Percentiles rank a stretch among this genome's conserved stretches.
These are phyloP conservation scores for Xylaria curta DNA, from an alignment of 495 filamentous ascomycete species.

Conservation along the genomic window DNA sequence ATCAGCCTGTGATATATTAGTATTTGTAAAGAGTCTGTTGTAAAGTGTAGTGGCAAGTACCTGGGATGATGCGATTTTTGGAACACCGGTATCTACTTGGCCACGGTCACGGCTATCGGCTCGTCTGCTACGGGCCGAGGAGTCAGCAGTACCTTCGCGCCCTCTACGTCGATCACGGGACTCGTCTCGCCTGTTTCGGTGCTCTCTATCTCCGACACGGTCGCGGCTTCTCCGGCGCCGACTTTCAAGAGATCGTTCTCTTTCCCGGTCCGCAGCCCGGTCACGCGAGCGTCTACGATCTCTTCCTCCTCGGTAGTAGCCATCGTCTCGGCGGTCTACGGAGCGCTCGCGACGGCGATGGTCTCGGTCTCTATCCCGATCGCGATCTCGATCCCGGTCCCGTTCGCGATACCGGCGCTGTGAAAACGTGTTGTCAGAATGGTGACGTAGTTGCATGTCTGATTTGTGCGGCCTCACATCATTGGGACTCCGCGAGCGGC, in stretches of 20 bases:
- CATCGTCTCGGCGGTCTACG: constrained; percentile 75
- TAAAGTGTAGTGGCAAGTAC: constrained; percentile 48
- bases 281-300: constrained; percentile 65
- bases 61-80: constrained; percentile 55
- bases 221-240: constrained; percentile 72
- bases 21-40: constrained; percentile 28
- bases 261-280: constrained; percentile 64
- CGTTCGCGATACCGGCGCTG: constrained; percentile 63
- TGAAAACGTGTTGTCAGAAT: constrained; percentile 40
- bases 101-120: constrained; percentile 67
- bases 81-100: constrained; percentile 47
- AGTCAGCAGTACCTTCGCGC: constrained; percentile 80
- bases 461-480: constrained; percentile 62
- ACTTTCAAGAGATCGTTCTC: constrained; percentile 59
- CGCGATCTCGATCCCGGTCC: constrained; percentile 20
- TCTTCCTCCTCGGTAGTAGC: constrained; percentile 66
- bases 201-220: constrained; percentile 61
- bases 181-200: constrained; percentile 78
- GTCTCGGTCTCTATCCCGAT: constrained; percentile 59
- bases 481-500: constrained; percentile 70
- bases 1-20: constrained; percentile 41
- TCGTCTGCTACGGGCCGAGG: constrained; percentile 70
- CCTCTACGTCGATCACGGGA: constrained; percentile 73
- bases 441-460: constrained; percentile 3
- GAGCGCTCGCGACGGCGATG: constrained; percentile 77